Percentiles rank a stretch among this genome's conserved stretches.
These are phyloP conservation scores for Helminthosporium solani DNA, from an alignment of 2,329 filamentous ascomycete genomes.

Conservation along the genomic window DNA sequence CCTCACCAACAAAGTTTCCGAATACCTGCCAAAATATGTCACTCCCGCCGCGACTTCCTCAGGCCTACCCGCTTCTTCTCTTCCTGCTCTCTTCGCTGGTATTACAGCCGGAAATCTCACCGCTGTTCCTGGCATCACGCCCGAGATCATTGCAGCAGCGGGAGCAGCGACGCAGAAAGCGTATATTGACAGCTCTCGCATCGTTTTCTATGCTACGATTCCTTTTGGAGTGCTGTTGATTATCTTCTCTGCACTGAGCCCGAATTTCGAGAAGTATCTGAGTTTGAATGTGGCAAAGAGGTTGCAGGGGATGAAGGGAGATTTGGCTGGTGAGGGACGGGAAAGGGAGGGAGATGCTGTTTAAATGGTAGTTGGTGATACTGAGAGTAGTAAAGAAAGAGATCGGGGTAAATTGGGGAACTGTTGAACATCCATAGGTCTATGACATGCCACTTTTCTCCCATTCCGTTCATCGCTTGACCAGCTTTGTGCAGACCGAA, in stretches of 20 bases:
- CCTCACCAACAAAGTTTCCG: conserved; percentile 27
- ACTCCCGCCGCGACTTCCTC: conserved; percentile 24
- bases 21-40: conserved; percentile 31
- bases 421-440: too few species aligned
- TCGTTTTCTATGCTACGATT: conserved; percentile 31
- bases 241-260: conserved; percentile 17
- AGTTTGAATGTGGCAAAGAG: conserved; percentile 27
- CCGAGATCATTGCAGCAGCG: conserved; percentile 32
- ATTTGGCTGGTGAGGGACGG: conserved; percentile 16
- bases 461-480: too few species aligned
- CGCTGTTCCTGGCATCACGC: conserved; percentile 27
- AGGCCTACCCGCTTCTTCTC: conserved; percentile 23
- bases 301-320: conserved; percentile 17
- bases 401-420: too few species aligned
- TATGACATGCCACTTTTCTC: too few species aligned
- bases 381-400: too few species aligned
- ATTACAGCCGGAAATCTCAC: conserved; percentile 26
- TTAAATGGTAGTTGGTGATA: conserved; percentile 2
- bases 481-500: too few species aligned
- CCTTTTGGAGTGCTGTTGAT: conserved; percentile 26
- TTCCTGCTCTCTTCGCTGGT: conserved; percentile 24
- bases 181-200: conserved; percentile 33
- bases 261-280: conserved; percentile 27
- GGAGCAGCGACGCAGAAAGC: conserved; percentile 41
- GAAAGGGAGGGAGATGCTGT: conserved; percentile 22